These are phyloP conservation scores for Niebla homalea DNA, from an alignment of 495 filamentous ascomycete genomes.

Conservation along the genomic window DNA sequence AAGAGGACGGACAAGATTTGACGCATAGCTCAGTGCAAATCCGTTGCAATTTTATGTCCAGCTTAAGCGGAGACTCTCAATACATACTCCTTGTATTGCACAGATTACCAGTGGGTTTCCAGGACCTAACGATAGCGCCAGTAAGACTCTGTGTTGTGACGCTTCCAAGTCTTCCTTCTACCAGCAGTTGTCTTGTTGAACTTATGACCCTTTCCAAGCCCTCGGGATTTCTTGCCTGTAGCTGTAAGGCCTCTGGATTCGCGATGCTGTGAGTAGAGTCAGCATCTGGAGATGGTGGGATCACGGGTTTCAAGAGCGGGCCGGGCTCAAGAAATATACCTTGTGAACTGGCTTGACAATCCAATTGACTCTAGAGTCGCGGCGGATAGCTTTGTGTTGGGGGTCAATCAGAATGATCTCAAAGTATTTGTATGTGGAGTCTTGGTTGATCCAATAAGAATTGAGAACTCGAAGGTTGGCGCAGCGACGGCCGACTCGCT, in stretches of 20 bases:
- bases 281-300: not conserved
- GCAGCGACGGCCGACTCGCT: slow-evolving; percentile 97
- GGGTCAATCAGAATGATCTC: slow-evolving; percentile 99
- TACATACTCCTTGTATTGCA: too few relatives aligned
- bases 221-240: slow-evolving; percentile 97
- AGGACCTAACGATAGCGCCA: slow-evolving; percentile 15
- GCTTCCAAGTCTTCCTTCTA: slow-evolving; percentile 98
- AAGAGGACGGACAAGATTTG: too few relatives aligned
- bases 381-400: slow-evolving; percentile 99
- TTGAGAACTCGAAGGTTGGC: slow-evolving; percentile 98
- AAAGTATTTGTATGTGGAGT: slow-evolving; percentile 99
- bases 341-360: slow-evolving; percentile 99
- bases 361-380: slow-evolving; percentile 99
- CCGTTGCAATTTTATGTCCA: too few relatives aligned
- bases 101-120: not conserved
- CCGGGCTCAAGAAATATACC: slow-evolving; percentile 23
- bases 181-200: slow-evolving; percentile 96
- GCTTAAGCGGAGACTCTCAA: too few relatives aligned
- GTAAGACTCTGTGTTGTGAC: slow-evolving; percentile 68
- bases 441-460: slow-evolving; percentile 99
- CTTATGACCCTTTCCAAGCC: slow-evolving; percentile 94
- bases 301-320: not conserved
- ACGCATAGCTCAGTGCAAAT: too few relatives aligned
- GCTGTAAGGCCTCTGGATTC: slow-evolving; percentile 91
- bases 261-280: slow-evolving; percentile 52